Conservation (phyloP, 2,329 filamentous ascomycete genomes). For the Aspergillus luchuensis region DNA sequence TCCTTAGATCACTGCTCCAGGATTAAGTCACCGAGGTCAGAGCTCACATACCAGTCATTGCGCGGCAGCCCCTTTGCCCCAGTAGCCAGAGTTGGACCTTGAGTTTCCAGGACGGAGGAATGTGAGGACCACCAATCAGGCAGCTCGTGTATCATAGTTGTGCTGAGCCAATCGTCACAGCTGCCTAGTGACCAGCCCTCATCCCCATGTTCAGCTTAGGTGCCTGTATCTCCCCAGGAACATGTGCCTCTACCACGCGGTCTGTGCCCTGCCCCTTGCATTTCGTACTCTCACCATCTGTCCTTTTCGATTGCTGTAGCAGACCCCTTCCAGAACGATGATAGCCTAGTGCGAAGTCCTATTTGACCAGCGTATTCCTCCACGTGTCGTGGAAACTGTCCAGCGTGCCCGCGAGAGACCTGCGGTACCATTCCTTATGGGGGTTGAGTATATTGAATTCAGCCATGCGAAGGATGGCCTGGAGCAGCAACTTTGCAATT, state of each 20-base stretch:
- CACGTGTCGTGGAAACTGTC: background rate
- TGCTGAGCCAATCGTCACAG: background rate
- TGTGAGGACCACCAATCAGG: conserved; percentile 6
- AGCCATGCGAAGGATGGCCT: conserved; percentile 19
- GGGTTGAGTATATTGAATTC: conserved; percentile 18
- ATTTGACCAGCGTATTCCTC: conserved; percentile 1
- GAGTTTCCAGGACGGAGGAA: conserved; percentile 14
- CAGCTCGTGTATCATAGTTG: background rate
- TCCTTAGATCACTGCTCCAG: background rate
- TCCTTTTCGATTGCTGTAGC: background rate
- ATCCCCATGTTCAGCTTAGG: background rate
- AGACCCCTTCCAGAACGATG: background rate
- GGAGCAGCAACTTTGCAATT: conserved; percentile 12
- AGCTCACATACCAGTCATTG: conserved; percentile 18
- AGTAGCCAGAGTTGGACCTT: background rate
- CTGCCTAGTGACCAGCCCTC: background rate
- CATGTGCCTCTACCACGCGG: background rate
- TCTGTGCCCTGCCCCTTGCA: conserved; percentile 3
- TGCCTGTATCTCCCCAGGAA: background rate
- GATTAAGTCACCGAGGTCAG: background rate
- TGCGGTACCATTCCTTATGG: conserved; percentile 16
- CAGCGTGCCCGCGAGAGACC: background rate
- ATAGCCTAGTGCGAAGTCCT: background rate
- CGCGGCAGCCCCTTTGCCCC: background rate
- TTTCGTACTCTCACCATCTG: background rate